Evolutionary conservation across 2,329 filamentous ascomycete genomes (phyloP).

Genomic region (Nemania diffusa): DNA sequence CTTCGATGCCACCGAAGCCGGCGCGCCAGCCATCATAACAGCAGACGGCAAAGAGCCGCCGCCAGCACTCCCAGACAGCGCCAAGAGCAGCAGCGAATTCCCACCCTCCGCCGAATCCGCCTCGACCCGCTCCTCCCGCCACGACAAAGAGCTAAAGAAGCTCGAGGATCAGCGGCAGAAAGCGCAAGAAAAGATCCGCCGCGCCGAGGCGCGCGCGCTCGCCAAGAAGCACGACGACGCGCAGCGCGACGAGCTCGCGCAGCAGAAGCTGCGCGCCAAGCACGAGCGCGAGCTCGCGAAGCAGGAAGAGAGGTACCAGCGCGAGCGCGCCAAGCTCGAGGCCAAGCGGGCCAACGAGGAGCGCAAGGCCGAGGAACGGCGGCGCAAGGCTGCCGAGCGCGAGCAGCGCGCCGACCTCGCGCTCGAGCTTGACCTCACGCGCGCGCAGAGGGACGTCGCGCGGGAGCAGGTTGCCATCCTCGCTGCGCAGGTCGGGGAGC

Average conservation of each 20-base stretch:
- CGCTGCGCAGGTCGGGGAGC: constrained; percentile 64
- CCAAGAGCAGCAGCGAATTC: constrained; percentile 44
- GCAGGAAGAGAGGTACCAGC: constrained; percentile 72
- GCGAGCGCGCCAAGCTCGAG: constrained; percentile 72
- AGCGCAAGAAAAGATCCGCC: constrained; percentile 54
- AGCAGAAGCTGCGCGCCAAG: constrained; percentile 70
- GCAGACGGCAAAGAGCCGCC: constrained; percentile 38
- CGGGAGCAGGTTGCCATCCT: constrained; percentile 64
- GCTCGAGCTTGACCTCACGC: constrained; percentile 63
- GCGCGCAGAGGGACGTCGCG: constrained; percentile 63
- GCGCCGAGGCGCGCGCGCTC: constrained; percentile 43
- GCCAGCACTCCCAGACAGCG: constrained; percentile 40
- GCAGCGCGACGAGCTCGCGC: constrained; percentile 50
- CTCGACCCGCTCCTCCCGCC: constrained; percentile 48
- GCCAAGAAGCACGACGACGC: constrained; percentile 59
- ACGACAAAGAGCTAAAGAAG: constrained; percentile 73
- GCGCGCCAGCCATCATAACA: constrained; percentile 38
- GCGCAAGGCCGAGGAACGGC: constrained; percentile 65
- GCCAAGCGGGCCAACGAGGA: constrained; percentile 71
- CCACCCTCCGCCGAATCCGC: constrained; percentile 55
- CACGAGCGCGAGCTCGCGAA: constrained; percentile 72
- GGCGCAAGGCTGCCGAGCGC: constrained; percentile 62
- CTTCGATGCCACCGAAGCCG: constrained; percentile 61
- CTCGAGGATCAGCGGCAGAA: constrained; percentile 65
- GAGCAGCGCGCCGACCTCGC: constrained; percentile 62